Base-by-base conservation (phyloP, 2,329 filamentous ascomycete genomes). In the Bipolaris victoriae region DNA sequence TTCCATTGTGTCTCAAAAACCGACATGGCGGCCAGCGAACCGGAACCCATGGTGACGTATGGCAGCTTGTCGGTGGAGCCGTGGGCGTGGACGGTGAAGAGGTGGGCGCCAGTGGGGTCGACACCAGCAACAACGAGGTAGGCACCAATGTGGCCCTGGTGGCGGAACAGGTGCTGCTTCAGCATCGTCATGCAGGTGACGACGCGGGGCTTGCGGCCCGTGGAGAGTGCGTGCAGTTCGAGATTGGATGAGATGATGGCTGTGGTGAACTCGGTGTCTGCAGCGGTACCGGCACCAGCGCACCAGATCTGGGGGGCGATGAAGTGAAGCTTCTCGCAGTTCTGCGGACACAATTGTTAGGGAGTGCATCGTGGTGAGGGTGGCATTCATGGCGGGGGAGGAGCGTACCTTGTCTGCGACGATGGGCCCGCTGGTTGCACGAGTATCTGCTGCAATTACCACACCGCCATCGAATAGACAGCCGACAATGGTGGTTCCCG, bases 251-350 rank as follows among this genome's bases (percentile, higher is more conserved):
- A 97, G 83, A 98, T 97, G 79, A 99, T 88, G 76, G 94, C 90
- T 58, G 95, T 99, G 69, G 95, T 99, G 84, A 99, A 99, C 83
- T 99, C 95, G 66, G 94, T 98, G 79, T 99, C 95, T 72, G 95
- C 95, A 61, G 95, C 95, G 49, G 95, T 99, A 79, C 96, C 95
- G 68, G 95, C 96, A 69, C 95, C 95, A 9, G 95, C 95, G 81
- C 95, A 99, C 95, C 95, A 99, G 80, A 99, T 99, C 80, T 97
- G 92, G 58, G 95, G 94, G 41, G 95, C 86, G 78, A 99, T 99
- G 84, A 96, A 99, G 83, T 99, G 95, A 65, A 99, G 88, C 84
- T 99, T 99, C 83, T 99, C 94, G 84, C 95, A 98, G 86, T 99
- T 99, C 91, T 87, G 16, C 16, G 7, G 10, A 15, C 29, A 33